Conservation (phyloP, 1,139 yeast genomes). For the Debaryomyces udenii region DNA sequence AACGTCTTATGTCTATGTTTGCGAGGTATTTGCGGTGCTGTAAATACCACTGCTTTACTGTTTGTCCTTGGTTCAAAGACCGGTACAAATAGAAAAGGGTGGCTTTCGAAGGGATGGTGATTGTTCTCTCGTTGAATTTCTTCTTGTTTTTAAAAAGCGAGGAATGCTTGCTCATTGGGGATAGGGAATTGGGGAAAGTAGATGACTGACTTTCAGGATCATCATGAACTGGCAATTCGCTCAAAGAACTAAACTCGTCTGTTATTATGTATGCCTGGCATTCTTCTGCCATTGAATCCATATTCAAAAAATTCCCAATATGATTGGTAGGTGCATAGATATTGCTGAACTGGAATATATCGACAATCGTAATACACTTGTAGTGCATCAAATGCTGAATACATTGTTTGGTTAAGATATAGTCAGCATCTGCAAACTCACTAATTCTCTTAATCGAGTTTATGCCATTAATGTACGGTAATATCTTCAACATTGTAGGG, state of each 20-base stretch:
- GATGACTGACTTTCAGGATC: slow-evolving; percentile 9
- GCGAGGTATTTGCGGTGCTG: slow-evolving; percentile 59
- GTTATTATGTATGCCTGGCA: slow-evolving; percentile 79
- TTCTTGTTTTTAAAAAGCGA: slow-evolving; percentile 9
- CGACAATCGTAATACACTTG: slow-evolving; percentile 78
- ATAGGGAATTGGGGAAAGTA: slow-evolving; percentile 11
- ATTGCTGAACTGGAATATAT: slow-evolving; percentile 86
- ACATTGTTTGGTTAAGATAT: slow-evolving; percentile 77
- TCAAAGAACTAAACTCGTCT: slow-evolving; percentile 14
- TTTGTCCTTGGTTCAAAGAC: slow-evolving; percentile 76
- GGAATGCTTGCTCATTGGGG: slow-evolving; percentile 13
- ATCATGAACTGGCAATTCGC: slow-evolving; percentile 3
- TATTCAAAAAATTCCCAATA: slow-evolving; percentile 66
- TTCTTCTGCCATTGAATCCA: slow-evolving; percentile 71
- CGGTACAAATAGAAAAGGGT: slow-evolving; percentile 75
- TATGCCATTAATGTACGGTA: slow-evolving; percentile 86
- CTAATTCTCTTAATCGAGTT: slow-evolving; percentile 81
- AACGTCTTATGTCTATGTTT: slow-evolving; percentile 78
- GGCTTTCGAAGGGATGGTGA: slow-evolving; percentile 62
- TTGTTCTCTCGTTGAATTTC: slow-evolving; percentile 14
- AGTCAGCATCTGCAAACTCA: slow-evolving; percentile 79
- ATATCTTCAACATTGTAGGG: slow-evolving; percentile 87
- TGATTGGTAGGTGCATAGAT: slow-evolving; percentile 88
- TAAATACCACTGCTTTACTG: slow-evolving; percentile 78
- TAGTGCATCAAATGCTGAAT: slow-evolving; percentile 91